Conservation (phyloP, 495 filamentous ascomycete species). For the Neurospora sp. region DNA sequence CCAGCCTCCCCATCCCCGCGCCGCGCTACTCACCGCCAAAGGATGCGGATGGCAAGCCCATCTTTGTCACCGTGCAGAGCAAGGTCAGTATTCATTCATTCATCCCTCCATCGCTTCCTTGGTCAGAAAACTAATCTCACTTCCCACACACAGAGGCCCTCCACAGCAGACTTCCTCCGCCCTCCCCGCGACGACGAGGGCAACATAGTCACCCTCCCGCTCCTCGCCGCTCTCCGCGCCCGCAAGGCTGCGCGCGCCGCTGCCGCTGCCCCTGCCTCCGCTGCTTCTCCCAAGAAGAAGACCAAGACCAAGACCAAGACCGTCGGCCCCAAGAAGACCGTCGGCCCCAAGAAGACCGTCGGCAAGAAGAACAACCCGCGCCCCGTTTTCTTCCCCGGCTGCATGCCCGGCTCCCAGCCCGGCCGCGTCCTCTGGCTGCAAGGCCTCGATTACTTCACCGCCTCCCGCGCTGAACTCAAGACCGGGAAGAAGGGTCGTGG, state of each 20-base stretch:
- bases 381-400: not conserved
- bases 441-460: not conserved
- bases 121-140: not conserved
- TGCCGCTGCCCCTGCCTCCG: not conserved
- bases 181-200: not conserved
- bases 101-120: not conserved
- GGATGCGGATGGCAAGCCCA: not conserved
- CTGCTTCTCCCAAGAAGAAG: not conserved
- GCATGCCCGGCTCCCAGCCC: not conserved
- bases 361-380: not conserved
- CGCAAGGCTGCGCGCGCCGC: not conserved
- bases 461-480: not conserved
- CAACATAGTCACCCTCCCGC: not conserved
- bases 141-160: not conserved
- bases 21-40: not conserved
- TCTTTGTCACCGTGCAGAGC: not conserved
- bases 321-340: not conserved
- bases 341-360: not conserved
- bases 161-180: not conserved
- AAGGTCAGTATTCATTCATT: not conserved
- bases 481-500: not conserved
- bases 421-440: not conserved
- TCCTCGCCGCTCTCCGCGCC: not conserved
- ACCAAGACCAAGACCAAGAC: not conserved
- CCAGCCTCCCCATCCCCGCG: not conserved